These are phyloP conservation scores for Lablab purpureus DNA, from an alignment of 306 rosid genomes.

Conservation along the genomic window DNA sequence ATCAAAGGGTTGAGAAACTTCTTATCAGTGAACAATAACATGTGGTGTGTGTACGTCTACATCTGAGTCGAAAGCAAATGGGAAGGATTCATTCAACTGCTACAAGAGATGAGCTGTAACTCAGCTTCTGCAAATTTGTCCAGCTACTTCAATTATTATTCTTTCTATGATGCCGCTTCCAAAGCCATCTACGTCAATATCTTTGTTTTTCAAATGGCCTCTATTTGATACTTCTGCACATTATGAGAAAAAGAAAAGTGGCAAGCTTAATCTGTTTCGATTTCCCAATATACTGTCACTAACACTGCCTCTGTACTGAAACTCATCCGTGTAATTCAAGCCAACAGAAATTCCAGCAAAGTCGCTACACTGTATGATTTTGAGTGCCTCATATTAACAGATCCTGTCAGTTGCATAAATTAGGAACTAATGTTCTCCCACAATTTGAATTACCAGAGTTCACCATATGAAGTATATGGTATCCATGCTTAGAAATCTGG, in stretches of 20 bases:
- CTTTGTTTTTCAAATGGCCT: conserved; percentile 13
- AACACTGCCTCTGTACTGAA: not conserved
- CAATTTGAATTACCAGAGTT: not conserved
- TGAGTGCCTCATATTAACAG: conserved; percentile 12
- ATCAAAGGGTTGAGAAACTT: conserved; percentile 15
- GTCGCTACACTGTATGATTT: conserved; percentile 2
- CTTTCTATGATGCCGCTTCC: not conserved
- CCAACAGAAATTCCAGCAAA: conserved; percentile 21
- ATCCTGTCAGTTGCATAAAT: not conserved
- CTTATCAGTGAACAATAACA: conserved; percentile 32
- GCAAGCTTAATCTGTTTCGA: conserved; percentile 11
- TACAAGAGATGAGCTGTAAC: not conserved
- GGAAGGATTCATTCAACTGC: conserved; percentile 14
- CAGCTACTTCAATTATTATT: conserved; percentile 28
- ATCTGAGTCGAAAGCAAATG: conserved; percentile 40
- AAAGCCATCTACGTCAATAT: not conserved
- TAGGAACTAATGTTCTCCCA: not conserved
- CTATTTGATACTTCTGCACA: conserved; percentile 11
- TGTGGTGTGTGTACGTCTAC: conserved; percentile 32
- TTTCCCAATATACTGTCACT: conserved; percentile 31
- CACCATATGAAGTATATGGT: not conserved
- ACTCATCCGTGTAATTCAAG: conserved; percentile 26
- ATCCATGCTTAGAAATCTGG: not conserved
- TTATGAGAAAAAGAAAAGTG: conserved; percentile 25
- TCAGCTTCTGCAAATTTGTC: conserved; percentile 5